A percentile compares a stretch with the other conserved stretches of the same genome.
Conservation (phyloP, 176 grass and related monocot species). For the Leersia perrieri region DNA sequence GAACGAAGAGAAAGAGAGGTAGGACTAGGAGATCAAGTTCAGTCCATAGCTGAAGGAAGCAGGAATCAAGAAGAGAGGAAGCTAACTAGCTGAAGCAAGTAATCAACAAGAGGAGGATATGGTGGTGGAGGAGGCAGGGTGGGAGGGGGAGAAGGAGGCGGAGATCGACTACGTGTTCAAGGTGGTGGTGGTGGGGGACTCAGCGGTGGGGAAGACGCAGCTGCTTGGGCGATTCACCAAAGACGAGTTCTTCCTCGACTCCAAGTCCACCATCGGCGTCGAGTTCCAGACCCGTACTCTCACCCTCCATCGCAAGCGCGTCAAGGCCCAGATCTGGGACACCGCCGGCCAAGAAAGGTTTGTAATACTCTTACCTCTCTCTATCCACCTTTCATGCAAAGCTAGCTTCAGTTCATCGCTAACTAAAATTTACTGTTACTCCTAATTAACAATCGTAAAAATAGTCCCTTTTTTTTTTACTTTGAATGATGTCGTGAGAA, state of each 20-base stretch:
- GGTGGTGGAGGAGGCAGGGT: constrained; percentile 24
- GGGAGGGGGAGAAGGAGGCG: constrained; percentile 57
- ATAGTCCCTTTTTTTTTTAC: too few species aligned
- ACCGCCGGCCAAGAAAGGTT: constrained; percentile 73
- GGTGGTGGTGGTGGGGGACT: constrained; percentile 60
- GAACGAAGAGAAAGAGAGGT: not conserved
- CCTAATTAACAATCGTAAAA: too few species aligned
- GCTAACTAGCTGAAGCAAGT: not conserved
- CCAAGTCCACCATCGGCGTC: constrained; percentile 94
- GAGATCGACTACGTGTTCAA: constrained; percentile 74
- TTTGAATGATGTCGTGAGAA: too few species aligned
- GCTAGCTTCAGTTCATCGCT: not conserved
- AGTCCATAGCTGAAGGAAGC: too few species aligned
- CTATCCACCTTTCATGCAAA: not conserved
- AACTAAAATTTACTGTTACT: too few species aligned
- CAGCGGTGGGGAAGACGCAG: constrained; percentile 67
- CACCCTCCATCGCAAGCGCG: constrained; percentile 50
- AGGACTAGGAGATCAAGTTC: too few species aligned
- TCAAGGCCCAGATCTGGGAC: constrained; percentile 86
- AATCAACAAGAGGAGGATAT: not conserved
- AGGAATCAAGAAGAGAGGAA: not conserved
- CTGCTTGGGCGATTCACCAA: constrained; percentile 49
- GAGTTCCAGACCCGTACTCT: constrained; percentile 69
- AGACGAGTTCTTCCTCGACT: constrained; percentile 87
- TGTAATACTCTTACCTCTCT: too few species aligned